Base-by-base conservation (phyloP, 75 land plant species). In the Pinus albicaulis region DNA sequence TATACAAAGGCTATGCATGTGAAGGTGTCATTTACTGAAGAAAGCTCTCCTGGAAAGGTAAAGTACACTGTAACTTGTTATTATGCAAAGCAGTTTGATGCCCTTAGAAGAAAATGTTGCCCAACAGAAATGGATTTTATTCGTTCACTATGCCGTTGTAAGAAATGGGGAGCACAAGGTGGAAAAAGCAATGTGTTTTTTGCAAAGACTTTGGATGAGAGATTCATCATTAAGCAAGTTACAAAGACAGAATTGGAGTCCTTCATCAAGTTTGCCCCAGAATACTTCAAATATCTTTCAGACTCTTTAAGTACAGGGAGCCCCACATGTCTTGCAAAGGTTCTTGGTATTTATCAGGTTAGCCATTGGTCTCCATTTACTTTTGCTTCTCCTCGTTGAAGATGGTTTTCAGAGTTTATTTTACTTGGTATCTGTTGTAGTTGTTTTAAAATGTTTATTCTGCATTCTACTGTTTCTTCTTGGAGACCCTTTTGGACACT, bases 181-280 rank as follows among this genome's bases (percentile, higher is more conserved):
- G 99, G 99, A 16, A 98, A 98, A 80, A 94, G 98, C 80, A 95
- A 92, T 80, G 92, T 90, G 41, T 85, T 91, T 56, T 98, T 98
- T 79, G 98, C 98, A 23, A 98, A 98, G 82, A 91, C 99, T 17
- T 68, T 87, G 76, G 99, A 98, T 86, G 98, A 98, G 64, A 84
- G 99, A 74, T 91, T 98, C 71, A 89, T 98, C 20, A 89, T 98
- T 13, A 98, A 98, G 78, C 92, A 95, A 76, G 92, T 98, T 13
- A 91, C 92, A 71, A 92, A 82, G 82, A 92, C 94, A 4, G 99
- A 98, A 68, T 77, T 89, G 72, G 89, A 90, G 36, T 94, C 98
- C 7, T 98, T 98, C 64, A 68, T 92, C 31, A 84, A 91, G 79
- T 98, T 98, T 88, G 98, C 91, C 14, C 85, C 89, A 11, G 89